Evolutionary conservation across 2,329 filamentous ascomycete species (phyloP).

Genomic region (Arthrobotrys sphaeroides): DNA sequence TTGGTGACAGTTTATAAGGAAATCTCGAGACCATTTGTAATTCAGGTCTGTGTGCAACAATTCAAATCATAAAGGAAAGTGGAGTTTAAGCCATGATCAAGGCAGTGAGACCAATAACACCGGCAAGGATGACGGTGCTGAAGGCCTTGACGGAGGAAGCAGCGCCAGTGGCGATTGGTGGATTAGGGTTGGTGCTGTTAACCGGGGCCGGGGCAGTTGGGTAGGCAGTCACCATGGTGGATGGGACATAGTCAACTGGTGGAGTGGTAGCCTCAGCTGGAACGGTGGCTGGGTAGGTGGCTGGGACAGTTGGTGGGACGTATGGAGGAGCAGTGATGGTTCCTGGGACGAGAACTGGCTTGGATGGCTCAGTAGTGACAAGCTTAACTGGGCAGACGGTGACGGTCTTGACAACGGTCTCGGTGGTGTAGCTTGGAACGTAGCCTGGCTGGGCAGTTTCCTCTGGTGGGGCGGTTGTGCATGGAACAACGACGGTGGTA

Average conservation of each 20-base stretch:
- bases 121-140: constrained; percentile 42
- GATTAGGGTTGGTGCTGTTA: constrained; percentile 36
- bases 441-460: constrained; percentile 4
- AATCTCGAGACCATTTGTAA: constrained; percentile 24
- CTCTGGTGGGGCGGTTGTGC: constrained; percentile 20
- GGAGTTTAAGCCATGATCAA: constrained; percentile 50
- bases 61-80: constrained; percentile 42
- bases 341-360: constrained; percentile 50
- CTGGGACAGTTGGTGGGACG: constrained; percentile 38
- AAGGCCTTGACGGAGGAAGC: constrained; percentile 49
- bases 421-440: constrained; percentile 42
- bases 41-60: background rate
- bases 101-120: constrained; percentile 39
- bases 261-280: constrained; percentile 41
- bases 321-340: constrained; percentile 48
- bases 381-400: constrained; percentile 54
- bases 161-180: constrained; percentile 49
- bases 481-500: constrained; percentile 43
- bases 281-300: constrained; percentile 34
- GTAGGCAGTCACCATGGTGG: constrained; percentile 40
- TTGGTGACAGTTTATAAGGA: constrained; percentile 23
- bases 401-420: constrained; percentile 46
- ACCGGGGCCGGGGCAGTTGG: constrained; percentile 26
- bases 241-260: constrained; percentile 24
- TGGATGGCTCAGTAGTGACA: constrained; percentile 45